These are phyloP conservation scores for Fusarium citri DNA, from an alignment of 2,329 filamentous ascomycete genomes.

Conservation along the genomic window DNA sequence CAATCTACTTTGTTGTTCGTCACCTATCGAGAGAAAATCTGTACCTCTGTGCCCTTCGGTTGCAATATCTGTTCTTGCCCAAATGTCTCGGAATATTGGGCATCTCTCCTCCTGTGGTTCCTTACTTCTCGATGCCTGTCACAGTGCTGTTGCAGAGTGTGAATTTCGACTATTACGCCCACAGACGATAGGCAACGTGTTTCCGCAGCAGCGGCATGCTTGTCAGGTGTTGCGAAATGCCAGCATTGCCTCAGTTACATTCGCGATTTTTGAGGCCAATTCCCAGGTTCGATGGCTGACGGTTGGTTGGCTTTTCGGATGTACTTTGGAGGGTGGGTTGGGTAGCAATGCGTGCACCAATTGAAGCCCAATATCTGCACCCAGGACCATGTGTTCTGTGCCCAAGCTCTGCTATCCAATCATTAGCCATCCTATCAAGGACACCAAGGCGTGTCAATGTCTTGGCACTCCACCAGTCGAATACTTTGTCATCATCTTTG, in stretches of 20 bases:
- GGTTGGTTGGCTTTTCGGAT: slow-evolving; percentile 20
- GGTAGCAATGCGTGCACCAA: slow-evolving; percentile 55
- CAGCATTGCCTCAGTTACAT: slow-evolving; percentile 43
- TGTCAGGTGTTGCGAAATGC: slow-evolving; percentile 38
- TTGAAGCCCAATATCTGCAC: slow-evolving; percentile 51
- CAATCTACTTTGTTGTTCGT: slow-evolving; percentile 25
- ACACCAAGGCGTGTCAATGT: slow-evolving; percentile 23
- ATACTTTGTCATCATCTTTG: slow-evolving; percentile 23
- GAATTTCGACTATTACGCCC: slow-evolving; percentile 29
- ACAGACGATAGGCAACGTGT: slow-evolving; percentile 46
- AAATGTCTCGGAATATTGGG: slow-evolving; percentile 41
- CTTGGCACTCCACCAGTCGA: slow-evolving; percentile 33
- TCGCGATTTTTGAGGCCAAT: slow-evolving; percentile 32
- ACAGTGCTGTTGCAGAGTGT: slow-evolving; percentile 24
- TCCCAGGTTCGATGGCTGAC: slow-evolving; percentile 17
- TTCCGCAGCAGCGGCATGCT: slow-evolving; percentile 33
- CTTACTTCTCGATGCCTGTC: slow-evolving; percentile 32
- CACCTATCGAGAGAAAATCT: slow-evolving; percentile 29
- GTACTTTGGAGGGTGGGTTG: slow-evolving; percentile 47
- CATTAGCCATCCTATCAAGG: slow-evolving; percentile 13
- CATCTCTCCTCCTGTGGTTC: slow-evolving; percentile 40
- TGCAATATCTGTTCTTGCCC: slow-evolving; percentile 37
- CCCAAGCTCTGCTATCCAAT: slow-evolving; percentile 45
- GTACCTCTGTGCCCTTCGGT: slow-evolving; percentile 32
- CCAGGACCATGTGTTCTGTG: slow-evolving; percentile 44